phyloP scores from a whole-genome alignment of 192 early-diverging fungal species.

The Cetraspora pellucida region DNA sequence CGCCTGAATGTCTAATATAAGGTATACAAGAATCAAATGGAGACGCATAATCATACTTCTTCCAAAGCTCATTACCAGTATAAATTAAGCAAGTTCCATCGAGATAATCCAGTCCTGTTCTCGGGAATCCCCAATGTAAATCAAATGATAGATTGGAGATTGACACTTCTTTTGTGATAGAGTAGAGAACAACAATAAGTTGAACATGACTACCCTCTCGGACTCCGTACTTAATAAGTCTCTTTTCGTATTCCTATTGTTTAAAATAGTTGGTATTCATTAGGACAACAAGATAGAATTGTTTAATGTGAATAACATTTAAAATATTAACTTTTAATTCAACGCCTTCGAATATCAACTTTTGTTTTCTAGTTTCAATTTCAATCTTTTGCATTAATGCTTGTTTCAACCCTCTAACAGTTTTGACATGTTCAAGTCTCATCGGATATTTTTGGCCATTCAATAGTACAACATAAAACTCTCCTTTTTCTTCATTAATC shows the following conservation, averaged over 20 bases:
- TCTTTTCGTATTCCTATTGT: not conserved
- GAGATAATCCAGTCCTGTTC: slow-evolving; percentile 4
- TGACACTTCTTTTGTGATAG: slow-evolving; percentile 14
- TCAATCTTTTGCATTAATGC: not conserved
- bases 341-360: slow-evolving; percentile 20
- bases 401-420: slow-evolving; percentile 3
- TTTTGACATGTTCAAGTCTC: not conserved
- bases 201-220: slow-evolving; percentile 4
- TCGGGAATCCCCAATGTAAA: slow-evolving; percentile 28
- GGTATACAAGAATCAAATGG: not conserved
- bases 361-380: slow-evolving; percentile 22
- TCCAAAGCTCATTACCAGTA: not conserved
- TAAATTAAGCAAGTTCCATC: slow-evolving; percentile 33
- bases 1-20: slow-evolving; percentile 27
- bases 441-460: slow-evolving; percentile 22
- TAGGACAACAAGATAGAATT: too few relatives aligned
- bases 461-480: slow-evolving; percentile 29
- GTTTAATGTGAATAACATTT: too few relatives aligned
- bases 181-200: slow-evolving; percentile 31
- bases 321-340: slow-evolving; percentile 28
- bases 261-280: not conserved
- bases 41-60: slow-evolving; percentile 11
- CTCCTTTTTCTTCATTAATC: not conserved
- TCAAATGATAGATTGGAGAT: slow-evolving; percentile 14
- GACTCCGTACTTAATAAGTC: not conserved